phyloP scores from a whole-genome alignment of 2,329 filamentous ascomycete genomes.

The Clonostachys rhizophaga region DNA sequence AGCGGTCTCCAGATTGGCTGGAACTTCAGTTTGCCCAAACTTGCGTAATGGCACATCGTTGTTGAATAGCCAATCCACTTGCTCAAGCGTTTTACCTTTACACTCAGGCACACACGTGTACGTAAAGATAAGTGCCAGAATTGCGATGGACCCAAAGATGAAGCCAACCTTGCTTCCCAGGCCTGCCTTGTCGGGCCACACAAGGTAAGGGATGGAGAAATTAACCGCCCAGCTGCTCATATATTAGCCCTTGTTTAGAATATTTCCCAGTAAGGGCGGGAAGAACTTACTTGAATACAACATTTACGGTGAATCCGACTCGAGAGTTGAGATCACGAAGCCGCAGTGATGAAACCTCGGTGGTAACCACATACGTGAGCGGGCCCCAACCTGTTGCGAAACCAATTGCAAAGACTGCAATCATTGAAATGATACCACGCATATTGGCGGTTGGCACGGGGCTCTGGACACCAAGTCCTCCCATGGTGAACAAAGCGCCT shows the following conservation, averaged over 20 bases:
- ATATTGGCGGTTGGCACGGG: conserved; percentile 14
- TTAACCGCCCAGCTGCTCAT: conserved; percentile 14
- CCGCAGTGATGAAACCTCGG: conserved; percentile 20
- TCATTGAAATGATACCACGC: conserved; percentile 14
- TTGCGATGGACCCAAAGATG: conserved; percentile 7
- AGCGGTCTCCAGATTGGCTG: too few species aligned
- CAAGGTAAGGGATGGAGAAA: conserved; percentile 28
- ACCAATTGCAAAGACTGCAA: conserved; percentile 17
- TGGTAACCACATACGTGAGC: conserved; percentile 22
- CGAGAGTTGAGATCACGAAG: conserved; percentile 20
- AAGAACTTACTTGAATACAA: conserved; percentile 15
- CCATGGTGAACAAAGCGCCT: conserved; percentile 20
- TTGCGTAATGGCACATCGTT: conserved; percentile 1
- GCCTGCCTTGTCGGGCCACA: conserved; percentile 22
- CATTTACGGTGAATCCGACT: conserved; percentile 17
- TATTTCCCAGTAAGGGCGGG: too few species aligned
- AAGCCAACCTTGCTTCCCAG: conserved; percentile 23
- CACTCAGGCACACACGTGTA: conserved; percentile 12
- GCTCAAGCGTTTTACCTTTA: conserved; percentile 10
- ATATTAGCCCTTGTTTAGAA: too few species aligned
- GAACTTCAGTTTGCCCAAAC: neutral
- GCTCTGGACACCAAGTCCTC: conserved; percentile 21
- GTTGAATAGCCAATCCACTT: conserved; percentile 15
- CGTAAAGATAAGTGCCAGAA: conserved; percentile 7
- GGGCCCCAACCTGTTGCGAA: conserved; percentile 23